A percentile compares a stretch with the other conserved stretches of the same genome.
These are phyloP conservation scores for Fusarium mexicanum DNA, from an alignment of 2,329 filamentous ascomycete genomes.

Conservation along the genomic window DNA sequence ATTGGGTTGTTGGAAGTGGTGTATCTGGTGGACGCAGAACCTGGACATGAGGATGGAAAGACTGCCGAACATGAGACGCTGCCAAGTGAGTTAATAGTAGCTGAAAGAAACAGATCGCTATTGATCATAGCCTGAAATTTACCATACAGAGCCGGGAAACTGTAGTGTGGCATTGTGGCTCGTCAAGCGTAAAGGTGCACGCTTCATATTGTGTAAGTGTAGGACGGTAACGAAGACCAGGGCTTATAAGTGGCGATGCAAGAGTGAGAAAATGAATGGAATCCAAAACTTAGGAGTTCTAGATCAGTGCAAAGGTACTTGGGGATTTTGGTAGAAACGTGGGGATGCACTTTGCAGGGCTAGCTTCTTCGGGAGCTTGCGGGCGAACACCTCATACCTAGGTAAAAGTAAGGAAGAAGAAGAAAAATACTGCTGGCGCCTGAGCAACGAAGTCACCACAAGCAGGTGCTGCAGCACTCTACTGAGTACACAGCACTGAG, in stretches of 20 bases:
- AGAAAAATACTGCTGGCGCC: not conserved
- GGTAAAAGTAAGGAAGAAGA: not conserved
- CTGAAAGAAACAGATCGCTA: not conserved
- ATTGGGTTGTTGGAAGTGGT: not conserved
- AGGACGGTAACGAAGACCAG: not conserved
- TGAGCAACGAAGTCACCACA: not conserved
- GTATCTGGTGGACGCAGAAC: not conserved
- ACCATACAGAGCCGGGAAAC: not conserved
- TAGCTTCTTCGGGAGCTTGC: not conserved
- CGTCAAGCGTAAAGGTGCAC: not conserved
- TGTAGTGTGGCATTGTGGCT: not conserved
- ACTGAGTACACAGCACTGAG: not conserved
- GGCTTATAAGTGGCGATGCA: no score
- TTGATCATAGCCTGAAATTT: not conserved
- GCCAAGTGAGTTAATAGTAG: not conserved
- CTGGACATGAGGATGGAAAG: not conserved
- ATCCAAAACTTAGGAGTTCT: not conserved
- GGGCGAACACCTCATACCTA: not conserved
- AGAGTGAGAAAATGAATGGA: no score
- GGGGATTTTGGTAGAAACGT: not conserved
- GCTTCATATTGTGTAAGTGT: not conserved
- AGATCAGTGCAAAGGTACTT: not conserved
- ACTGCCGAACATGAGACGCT: not conserved
- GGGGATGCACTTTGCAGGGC: not conserved
- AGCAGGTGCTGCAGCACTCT: not conserved